A percentile compares a stretch with the other conserved stretches of the same genome.
phyloP scores from a whole-genome alignment of 2,329 filamentous ascomycete genomes.

The Pseudocercospora macadamiae region DNA sequence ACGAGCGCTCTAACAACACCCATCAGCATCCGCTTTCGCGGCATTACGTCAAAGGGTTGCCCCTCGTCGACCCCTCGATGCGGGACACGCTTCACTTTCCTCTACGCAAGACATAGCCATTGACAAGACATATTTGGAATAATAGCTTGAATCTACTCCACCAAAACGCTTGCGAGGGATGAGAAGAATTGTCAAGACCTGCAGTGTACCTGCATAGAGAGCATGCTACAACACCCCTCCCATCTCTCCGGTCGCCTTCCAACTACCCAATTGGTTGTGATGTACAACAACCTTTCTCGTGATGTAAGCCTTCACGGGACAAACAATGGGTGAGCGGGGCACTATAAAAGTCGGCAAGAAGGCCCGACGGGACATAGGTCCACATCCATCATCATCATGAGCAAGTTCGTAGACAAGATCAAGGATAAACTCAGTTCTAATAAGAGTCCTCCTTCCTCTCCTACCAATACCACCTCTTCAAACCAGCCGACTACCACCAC shows the following conservation, averaged over 20 bases:
- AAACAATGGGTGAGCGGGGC: not conserved
- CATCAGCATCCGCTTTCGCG: not conserved
- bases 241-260: not conserved
- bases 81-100: not conserved
- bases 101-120: not conserved
- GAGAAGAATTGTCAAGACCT: too few relatives aligned
- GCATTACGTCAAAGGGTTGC: not conserved
- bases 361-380: too few relatives aligned
- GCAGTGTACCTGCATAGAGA: not conserved
- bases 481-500: constrained; percentile 1
- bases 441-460: not conserved
- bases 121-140: constrained; percentile 2
- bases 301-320: not conserved
- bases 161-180: not conserved
- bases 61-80: not conserved
- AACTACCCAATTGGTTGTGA: not conserved
- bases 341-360: not conserved
- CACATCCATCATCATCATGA: not conserved
- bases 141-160: not conserved
- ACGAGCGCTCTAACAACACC: too few relatives aligned
- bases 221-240: not conserved
- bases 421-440: constrained; percentile 9
- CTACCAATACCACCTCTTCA: too few relatives aligned
- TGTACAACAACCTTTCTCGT: not conserved
- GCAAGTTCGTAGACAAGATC: constrained; percentile 13